Base-by-base conservation (phyloP, 371 early-diverging fungal species). In the Syncephalastrum monosporum region DNA sequence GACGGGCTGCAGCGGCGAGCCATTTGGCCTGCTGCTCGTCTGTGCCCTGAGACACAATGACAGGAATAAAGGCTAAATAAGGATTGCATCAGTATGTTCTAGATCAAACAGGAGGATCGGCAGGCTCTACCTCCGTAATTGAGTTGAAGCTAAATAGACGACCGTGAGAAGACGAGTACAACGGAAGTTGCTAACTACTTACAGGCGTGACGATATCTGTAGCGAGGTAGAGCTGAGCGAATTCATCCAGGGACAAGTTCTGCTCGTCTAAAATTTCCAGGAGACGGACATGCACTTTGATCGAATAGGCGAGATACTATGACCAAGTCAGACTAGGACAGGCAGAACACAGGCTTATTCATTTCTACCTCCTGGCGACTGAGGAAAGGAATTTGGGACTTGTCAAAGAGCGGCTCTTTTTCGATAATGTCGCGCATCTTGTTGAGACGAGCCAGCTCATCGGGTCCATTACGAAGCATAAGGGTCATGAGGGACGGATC, bases 1-100 rank as follows among this genome's bases (percentile, higher is more conserved):
- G 89, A 56, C 79, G 76, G 47, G 81, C 78, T 27, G 90, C 86
- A 6, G 87, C 81, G 44, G 70, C 74, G 41, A 85, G 72, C 82
- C 89, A 91, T 63, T 84, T 77, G 33, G 72, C 74, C 27, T 79
- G 67, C 63, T 93, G 92, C 65, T 89, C 91, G 15, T 73, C 74
- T 8, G 86, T 81, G 41, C 87, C 89, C 66, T 90, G 90, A 7
- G 82, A 73, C 56, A 82, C 69, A 48, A 93, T 80, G 54, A 89
- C 84, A 3, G 91, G 87, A 52, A 89, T 83, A 60, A 93, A 92
- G 13, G 84, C 85, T 56, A 72, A 57, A 69, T 82, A 33, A 33
- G 2, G 38, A 10, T 33, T 12, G 38, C 6, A 33, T 33, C 81
- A 48, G 29, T 42, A n/a, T 44, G 14, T 42, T 7, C 10, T 16